Evolutionary conservation across 2,329 filamentous ascomycete genomes (phyloP).

Genomic region (Arthrocladium fulminans): DNA sequence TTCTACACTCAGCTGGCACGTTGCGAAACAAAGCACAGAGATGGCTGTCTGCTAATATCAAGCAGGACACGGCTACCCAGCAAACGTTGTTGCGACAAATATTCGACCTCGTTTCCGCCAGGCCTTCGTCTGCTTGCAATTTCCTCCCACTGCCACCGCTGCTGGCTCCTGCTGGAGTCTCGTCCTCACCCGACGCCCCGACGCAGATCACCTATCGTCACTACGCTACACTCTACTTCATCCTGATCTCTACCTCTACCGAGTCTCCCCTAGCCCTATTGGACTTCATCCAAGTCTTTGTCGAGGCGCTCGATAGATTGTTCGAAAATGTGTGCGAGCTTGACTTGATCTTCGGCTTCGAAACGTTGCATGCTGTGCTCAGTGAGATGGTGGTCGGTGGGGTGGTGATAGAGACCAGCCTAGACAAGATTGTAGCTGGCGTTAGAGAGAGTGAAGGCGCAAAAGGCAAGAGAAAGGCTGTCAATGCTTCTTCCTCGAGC

Average conservation of each 20-base stretch:
- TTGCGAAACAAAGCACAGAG: no score
- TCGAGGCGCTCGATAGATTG: constrained; percentile 84
- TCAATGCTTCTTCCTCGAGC: constrained; percentile 32
- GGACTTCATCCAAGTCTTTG: constrained; percentile 95
- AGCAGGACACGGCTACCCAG: constrained; percentile 89
- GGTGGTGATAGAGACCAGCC: constrained; percentile 35
- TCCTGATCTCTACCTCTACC: constrained; percentile 91
- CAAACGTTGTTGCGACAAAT: constrained; percentile 96
- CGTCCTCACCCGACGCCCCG: constrained; percentile 59
- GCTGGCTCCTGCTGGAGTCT: constrained; percentile 45
- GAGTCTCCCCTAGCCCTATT: constrained; percentile 92
- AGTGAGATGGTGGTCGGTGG: constrained; percentile 26
- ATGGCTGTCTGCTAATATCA: no score
- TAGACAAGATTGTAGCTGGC: constrained; percentile 65
- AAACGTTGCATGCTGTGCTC: constrained; percentile 72
- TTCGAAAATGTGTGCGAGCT: constrained; percentile 99
- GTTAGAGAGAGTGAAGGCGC: constrained; percentile 55
- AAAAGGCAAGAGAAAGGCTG: constrained; percentile 35
- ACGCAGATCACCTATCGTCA: constrained; percentile 95
- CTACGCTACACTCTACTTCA: constrained; percentile 98
- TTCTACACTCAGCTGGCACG: constrained; percentile 93
- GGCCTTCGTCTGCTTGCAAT: constrained; percentile 87
- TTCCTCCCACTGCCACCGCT: constrained; percentile 75
- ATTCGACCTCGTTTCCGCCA: constrained; percentile 88
- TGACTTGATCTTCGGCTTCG: constrained; percentile 97